phyloP scores from a whole-genome alignment of 1,284 basidiomycete species.

The Ustilago esculenta region DNA sequence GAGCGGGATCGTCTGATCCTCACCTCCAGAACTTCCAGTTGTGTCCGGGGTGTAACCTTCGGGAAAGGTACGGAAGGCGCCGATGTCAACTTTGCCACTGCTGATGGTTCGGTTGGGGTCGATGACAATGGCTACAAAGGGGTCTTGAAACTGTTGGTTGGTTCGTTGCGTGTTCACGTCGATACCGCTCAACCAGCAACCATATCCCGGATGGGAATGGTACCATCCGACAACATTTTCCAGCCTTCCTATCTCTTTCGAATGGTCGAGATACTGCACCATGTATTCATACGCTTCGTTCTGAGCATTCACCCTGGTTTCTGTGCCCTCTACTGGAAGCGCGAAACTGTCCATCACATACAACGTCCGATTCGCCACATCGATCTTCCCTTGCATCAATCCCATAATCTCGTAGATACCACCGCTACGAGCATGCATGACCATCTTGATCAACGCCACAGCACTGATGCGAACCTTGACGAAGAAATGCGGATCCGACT shows the following conservation, averaged over 20 bases:
- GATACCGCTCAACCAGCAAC: conserved; percentile 97
- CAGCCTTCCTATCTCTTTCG: conserved; percentile 80
- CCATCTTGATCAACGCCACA: conserved; percentile 97
- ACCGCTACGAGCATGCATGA: conserved; percentile 95
- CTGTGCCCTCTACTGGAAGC: conserved; percentile 96
- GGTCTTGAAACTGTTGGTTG: conserved; percentile 93
- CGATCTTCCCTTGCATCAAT: conserved; percentile 95
- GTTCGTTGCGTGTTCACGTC: conserved; percentile 96
- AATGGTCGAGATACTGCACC: conserved; percentile 87
- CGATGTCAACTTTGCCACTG: conserved; percentile 96
- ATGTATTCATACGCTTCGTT: conserved; percentile 98
- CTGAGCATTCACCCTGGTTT: conserved; percentile 95
- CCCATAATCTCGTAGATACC: conserved; percentile 99
- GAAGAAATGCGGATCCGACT: conserved; percentile 89
- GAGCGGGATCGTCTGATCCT: conserved; percentile 91
- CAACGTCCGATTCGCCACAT: conserved; percentile 85
- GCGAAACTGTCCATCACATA: conserved; percentile 88
- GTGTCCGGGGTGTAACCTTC: conserved; percentile 72
- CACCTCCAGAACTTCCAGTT: conserved; percentile 62
- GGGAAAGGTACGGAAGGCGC: conserved; percentile 95
- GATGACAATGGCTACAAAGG: conserved; percentile 96
- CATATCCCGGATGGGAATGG: conserved; percentile 98
- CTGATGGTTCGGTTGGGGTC: conserved; percentile 98
- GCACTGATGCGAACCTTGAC: conserved; percentile 93
- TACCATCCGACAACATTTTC: conserved; percentile 99